Evolutionary conservation across 2,329 filamentous ascomycete genomes (phyloP).

Genomic region (Sporothrix euskadiensis): DNA sequence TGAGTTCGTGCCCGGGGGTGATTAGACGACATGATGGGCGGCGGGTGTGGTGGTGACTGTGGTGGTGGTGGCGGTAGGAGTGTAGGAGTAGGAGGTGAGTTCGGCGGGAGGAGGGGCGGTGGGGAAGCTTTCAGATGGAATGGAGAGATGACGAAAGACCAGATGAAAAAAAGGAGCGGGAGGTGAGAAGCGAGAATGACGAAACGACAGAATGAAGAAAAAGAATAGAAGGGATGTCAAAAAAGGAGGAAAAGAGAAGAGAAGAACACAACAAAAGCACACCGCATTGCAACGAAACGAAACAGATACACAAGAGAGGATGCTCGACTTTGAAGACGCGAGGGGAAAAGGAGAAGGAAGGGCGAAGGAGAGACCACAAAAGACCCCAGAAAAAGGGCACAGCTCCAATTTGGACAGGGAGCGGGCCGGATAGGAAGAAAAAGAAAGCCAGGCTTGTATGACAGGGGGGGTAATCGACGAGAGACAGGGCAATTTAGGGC

Average conservation of each 20-base stretch:
- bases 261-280: neutral
- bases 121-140: neutral
- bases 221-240: neutral
- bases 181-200: neutral
- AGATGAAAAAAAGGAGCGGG: constrained; percentile 14
- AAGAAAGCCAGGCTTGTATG: constrained; percentile 7
- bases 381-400: constrained; percentile 4
- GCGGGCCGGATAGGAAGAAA: constrained; percentile 13
- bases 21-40: constrained; percentile 30
- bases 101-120: constrained; percentile 1
- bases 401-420: constrained; percentile 7
- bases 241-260: neutral
- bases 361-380: neutral
- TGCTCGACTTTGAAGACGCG: neutral
- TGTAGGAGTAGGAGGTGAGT: no score
- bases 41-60: neutral
- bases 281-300: neutral
- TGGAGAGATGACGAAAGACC: constrained; percentile 14
- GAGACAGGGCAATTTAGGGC: constrained; percentile 15
- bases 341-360: neutral
- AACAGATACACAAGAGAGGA: neutral
- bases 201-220: neutral
- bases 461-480: neutral
- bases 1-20: constrained; percentile 28
- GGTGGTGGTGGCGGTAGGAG: neutral